Evolutionary conservation across 768 basidiomycete genomes (phyloP), one percentile per base, ranked within the genome.

Genomic region (Kwoniella heveanensis): DNA sequence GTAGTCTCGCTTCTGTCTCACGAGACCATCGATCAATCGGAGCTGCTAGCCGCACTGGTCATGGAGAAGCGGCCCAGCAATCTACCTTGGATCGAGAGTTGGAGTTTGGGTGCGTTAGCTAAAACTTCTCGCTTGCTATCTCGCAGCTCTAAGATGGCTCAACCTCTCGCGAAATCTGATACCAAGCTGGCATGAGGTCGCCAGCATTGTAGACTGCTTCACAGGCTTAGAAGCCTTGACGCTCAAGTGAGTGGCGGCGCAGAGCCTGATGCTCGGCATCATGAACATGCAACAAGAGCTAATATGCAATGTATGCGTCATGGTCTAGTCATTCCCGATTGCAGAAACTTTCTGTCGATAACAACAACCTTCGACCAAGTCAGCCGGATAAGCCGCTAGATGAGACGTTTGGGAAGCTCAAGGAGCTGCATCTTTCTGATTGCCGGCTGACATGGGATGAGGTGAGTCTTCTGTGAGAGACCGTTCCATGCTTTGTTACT

Each of bases 131-230:
- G n/a, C n/a, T n/a, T n/a, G n/a, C n/a, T n/a, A n/a, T n/a, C 39
- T 30, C 15, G 32, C 46, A 94, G 91, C 85, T 72, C 83, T 93
- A 48, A 85, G 85, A n/a, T 87, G 86, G 9, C 82, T 97, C 37
- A 90, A 96, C 81, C 82, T 97, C 37, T 91, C 92, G 17, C 82
- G 83, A 48, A 93, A 84, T 78, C 83, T 96, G 19, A 70, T 96
- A 30, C 77, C 87, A 3, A 83, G 79, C 60, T 96, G 93, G 94
- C 82, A 86, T 29, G 79, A 82, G 2, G 82, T 95, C 19, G 86
- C 87, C 10, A 72, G 77, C 24, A 91, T 97, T 63, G 79, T 85
- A 12, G 71, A 72, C 12, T 87, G 88, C 70, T 81, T 97, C 2
- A 85, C 84, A 10, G 73, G 72, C 4, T 83, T 97, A 12, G 83